Conservation (phyloP, 2,329 filamentous ascomycete species). For the Colletotrichum sansevieriae region DNA sequence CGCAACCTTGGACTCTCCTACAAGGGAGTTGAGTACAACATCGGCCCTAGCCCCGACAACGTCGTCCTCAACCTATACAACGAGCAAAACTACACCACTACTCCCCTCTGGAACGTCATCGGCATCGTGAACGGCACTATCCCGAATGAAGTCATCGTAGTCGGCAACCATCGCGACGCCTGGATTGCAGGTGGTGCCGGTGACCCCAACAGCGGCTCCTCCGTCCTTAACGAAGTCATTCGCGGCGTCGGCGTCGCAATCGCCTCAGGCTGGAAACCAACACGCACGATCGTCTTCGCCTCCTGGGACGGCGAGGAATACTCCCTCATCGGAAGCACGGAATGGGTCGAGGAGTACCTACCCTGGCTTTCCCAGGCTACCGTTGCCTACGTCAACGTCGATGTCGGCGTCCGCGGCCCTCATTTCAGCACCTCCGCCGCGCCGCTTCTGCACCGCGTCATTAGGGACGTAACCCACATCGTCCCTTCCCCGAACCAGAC, state of each 20-base stretch:
- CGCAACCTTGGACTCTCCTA: slow-evolving; percentile 79
- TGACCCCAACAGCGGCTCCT: slow-evolving; percentile 87
- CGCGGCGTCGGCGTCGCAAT: slow-evolving; percentile 80
- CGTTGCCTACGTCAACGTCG: slow-evolving; percentile 89
- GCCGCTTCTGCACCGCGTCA: slow-evolving; percentile 80
- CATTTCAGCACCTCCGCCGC: slow-evolving; percentile 76
- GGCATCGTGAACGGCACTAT: slow-evolving; percentile 91
- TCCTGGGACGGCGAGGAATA: slow-evolving; percentile 90
- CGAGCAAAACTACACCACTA: slow-evolving; percentile 84
- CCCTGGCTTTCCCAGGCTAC: slow-evolving; percentile 81
- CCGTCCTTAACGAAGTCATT: slow-evolving; percentile 82
- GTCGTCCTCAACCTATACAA: slow-evolving; percentile 81
- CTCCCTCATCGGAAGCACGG: slow-evolving; percentile 85
- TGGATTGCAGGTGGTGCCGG: slow-evolving; percentile 87
- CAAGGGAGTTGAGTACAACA: slow-evolving; percentile 86
- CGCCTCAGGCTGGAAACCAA: slow-evolving; percentile 69
- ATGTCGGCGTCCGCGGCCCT: slow-evolving; percentile 77
- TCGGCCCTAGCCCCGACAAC: slow-evolving; percentile 82
- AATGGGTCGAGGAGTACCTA: slow-evolving; percentile 92
- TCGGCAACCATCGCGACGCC: slow-evolving; percentile 94
- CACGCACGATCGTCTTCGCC: slow-evolving; percentile 91
- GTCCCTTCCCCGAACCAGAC: slow-evolving; percentile 84
- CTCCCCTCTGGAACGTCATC: slow-evolving; percentile 91
- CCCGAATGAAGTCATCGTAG: slow-evolving; percentile 84
- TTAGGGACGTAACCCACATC: slow-evolving; percentile 74